Conservation (phyloP, 2,329 filamentous ascomycete genomes). For the Annulohypoxylon truncatum region DNA sequence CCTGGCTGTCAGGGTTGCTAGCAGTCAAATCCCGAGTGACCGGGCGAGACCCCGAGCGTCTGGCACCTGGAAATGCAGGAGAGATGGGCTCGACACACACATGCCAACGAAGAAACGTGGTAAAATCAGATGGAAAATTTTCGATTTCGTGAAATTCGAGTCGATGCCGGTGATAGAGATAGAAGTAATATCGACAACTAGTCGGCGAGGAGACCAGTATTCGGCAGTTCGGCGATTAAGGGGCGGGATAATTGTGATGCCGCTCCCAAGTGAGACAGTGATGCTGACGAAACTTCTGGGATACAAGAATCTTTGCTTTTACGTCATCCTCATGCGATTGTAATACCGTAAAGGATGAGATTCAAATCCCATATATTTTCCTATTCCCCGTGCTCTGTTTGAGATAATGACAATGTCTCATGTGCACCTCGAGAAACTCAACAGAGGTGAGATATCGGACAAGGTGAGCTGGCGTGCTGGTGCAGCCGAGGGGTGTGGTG, state of each 20-base stretch:
- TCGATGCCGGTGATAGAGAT: slow-evolving; percentile 28
- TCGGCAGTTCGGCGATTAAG: slow-evolving; percentile 42
- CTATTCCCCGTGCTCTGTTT: slow-evolving; percentile 28
- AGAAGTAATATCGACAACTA: slow-evolving; percentile 35
- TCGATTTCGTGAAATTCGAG: slow-evolving; percentile 3
- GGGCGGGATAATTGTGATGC: slow-evolving; percentile 22
- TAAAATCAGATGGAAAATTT: slow-evolving; percentile 17
- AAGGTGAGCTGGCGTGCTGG: not conserved
- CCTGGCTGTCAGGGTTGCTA: slow-evolving; percentile 34
- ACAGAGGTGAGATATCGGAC: slow-evolving; percentile 23
- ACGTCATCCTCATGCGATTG: slow-evolving; percentile 42
- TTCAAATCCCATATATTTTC: slow-evolving; percentile 42
- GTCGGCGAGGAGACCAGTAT: slow-evolving; percentile 40
- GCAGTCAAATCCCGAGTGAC: slow-evolving; percentile 48
- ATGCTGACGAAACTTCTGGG: slow-evolving; percentile 33
- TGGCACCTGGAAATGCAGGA: slow-evolving; percentile 28
- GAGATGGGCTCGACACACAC: slow-evolving; percentile 22
- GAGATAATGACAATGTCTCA: slow-evolving; percentile 7
- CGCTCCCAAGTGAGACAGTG: slow-evolving; percentile 21
- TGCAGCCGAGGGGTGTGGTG: not conserved
- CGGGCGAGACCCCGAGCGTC: slow-evolving; percentile 41
- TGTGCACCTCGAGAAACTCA: slow-evolving; percentile 14
- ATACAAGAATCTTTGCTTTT: slow-evolving; percentile 35
- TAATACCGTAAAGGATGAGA: slow-evolving; percentile 27
- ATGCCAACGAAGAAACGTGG: slow-evolving; percentile 10